Evolutionary conservation across 192 early-diverging fungal genomes (phyloP).

Genomic region (Spizellomyces sp.): DNA sequence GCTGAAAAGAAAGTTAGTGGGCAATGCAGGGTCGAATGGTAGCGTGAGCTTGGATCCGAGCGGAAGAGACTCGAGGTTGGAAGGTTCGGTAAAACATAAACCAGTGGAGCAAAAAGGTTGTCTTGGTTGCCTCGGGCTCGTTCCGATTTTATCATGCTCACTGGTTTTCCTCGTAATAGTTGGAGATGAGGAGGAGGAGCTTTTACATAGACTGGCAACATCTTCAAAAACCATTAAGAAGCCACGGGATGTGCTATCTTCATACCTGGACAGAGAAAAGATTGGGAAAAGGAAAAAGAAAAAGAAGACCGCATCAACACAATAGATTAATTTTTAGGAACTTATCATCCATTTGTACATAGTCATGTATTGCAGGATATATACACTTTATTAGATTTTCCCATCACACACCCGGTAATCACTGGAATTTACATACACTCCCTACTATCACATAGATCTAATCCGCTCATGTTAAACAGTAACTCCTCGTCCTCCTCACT

Average conservation of each 20-base stretch:
- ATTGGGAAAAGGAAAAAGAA: constrained; percentile 16
- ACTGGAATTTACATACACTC: not conserved
- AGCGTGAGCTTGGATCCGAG: not conserved
- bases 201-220: constrained; percentile 2
- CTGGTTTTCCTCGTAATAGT: not conserved
- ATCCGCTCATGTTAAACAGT: constrained; percentile 43
- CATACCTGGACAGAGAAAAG: constrained; percentile 12
- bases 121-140: not conserved
- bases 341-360: no score
- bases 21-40: not conserved
- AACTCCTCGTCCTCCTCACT: constrained; percentile 43
- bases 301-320: not conserved
- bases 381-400: no score
- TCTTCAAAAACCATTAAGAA: constrained; percentile 15
- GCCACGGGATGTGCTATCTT: not conserved
- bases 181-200: constrained; percentile 10
- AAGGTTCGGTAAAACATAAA: not conserved
- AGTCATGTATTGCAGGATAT: no score
- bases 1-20: constrained; percentile 5
- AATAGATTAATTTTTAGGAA: no score
- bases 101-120: not conserved
- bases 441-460: constrained; percentile 29
- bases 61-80: not conserved
- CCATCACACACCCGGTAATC: no score
- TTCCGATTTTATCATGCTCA: not conserved